Evolutionary conservation across 2,329 filamentous ascomycete genomes (phyloP).

Genomic region (Alternaria panax): DNA sequence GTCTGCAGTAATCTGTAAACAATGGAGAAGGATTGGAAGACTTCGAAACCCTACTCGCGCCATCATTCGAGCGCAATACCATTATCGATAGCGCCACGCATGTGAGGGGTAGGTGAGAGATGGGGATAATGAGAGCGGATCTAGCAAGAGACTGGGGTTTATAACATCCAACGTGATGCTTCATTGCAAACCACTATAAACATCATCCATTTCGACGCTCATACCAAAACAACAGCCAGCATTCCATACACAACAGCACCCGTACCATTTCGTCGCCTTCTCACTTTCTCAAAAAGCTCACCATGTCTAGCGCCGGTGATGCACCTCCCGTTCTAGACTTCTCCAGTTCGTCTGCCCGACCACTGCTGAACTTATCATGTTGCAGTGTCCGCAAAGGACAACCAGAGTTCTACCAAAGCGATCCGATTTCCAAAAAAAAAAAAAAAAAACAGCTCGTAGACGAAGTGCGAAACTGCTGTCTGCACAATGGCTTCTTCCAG

Average conservation of each 20-base stretch:
- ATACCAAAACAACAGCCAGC: background rate
- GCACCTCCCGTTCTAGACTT: slow-evolving; percentile 40
- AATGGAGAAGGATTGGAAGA: background rate
- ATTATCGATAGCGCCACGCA: background rate
- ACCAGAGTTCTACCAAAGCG: slow-evolving; percentile 37
- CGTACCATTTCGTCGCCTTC: background rate
- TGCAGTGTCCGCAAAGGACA: background rate
- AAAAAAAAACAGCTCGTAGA: slow-evolving; percentile 38
- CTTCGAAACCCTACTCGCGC: slow-evolving; percentile 16
- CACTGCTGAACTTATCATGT: background rate
- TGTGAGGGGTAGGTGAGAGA: background rate
- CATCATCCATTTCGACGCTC: background rate
- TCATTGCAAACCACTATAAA: background rate
- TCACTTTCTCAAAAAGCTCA: background rate
- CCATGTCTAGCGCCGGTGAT: slow-evolving; percentile 30
- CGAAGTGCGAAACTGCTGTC: slow-evolving; percentile 40
- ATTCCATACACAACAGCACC: background rate
- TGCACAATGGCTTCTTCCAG: slow-evolving; percentile 56
- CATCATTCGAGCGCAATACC: slow-evolving; percentile 10
- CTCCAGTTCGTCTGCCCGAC: slow-evolving; percentile 25
- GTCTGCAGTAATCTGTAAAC: background rate
- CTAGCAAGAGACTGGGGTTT: background rate
- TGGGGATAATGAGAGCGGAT: background rate
- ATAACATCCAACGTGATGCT: background rate
- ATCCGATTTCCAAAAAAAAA: slow-evolving; percentile 33